Percentiles rank a stretch among this genome's conserved stretches.
These are phyloP conservation scores for Nicotiana tomentosiformis DNA, from an alignment of 257 asterid genomes.

Conservation along the genomic window DNA sequence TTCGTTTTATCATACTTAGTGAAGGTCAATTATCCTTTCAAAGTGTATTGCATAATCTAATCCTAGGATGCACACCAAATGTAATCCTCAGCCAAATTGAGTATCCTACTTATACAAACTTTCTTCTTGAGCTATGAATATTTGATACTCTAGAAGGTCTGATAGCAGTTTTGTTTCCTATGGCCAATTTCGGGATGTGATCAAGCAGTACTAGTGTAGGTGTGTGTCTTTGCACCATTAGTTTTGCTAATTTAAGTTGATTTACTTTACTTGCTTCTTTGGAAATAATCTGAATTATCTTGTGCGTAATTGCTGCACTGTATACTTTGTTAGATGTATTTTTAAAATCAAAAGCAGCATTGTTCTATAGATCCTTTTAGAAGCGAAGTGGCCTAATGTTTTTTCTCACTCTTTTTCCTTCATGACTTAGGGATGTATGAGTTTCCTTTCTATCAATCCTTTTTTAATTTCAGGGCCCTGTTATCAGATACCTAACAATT, in stretches of 20 bases:
- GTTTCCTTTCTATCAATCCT: neutral
- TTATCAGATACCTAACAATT: neutral
- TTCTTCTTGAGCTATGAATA: neutral
- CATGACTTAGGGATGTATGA: neutral
- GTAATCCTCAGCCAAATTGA: neutral
- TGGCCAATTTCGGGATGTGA: neutral
- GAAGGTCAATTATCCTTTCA: constrained; percentile 1
- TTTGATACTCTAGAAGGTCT: neutral
- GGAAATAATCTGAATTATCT: neutral
- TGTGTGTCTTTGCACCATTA: neutral
- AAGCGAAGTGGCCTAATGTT: neutral
- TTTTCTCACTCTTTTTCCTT: neutral
- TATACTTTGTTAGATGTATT: neutral
- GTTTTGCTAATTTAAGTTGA: neutral
- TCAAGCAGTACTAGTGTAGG: neutral
- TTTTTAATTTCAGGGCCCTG: neutral
- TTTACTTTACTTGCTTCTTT: neutral
- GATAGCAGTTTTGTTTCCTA: neutral
- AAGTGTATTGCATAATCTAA: neutral
- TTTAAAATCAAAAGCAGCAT: neutral
- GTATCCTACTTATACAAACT: neutral
- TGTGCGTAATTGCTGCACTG: neutral
- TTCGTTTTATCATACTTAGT: neutral
- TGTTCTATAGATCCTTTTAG: neutral
- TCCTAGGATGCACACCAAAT: neutral